Evolutionary conservation across 768 basidiomycete genomes (phyloP), one percentile per base, ranked within the genome.

Genomic region (Kwoniella mangroviensis): DNA sequence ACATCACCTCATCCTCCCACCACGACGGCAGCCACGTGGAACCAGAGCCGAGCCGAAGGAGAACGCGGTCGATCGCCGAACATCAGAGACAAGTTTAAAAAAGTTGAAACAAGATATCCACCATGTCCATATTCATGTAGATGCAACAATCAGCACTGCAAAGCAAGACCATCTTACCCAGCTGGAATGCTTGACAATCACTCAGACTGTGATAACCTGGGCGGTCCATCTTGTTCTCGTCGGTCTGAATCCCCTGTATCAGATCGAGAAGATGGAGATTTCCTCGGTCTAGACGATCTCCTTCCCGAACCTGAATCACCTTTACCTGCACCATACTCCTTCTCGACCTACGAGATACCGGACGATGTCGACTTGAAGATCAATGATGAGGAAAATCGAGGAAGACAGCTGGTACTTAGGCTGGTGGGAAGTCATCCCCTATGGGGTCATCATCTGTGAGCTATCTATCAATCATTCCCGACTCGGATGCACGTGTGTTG

Each of bases 381-480:
- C 11, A n/a, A 26, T 12, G 43, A 40, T 10, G 57, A 59, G 28
- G 58, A 69, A 19, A 28, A 61, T n/a, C 57, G 70, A 42, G 54
- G 65, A 3, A 58, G 72, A 17, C 59, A 78, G 34, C 28, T 82
- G 55, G 58, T 74, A 10, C 64, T 78, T 12, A 71, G 78, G 12
- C 71, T 83, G n/a, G 79, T 83, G 17, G 76, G 80, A 2, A 71
- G 55, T 58, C 78, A 83, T 61, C 80, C 82, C 7, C 68, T 83
- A 58, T 83, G 82, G 82, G 82, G 78, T 15, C 80, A 83, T 70
- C 71, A 80, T 56, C 73, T 83, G 70, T 82, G 60, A 28, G 76
- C 58, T 26, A 11, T 6, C 58, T 26, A 11, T 6, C 1, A 1
- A 34, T 34, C 34, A 15, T 17, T 40, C 21, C 19, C 28, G 53